Base-by-base conservation (phyloP, 768 basidiomycete species). In the Serendipita vermifera region DNA sequence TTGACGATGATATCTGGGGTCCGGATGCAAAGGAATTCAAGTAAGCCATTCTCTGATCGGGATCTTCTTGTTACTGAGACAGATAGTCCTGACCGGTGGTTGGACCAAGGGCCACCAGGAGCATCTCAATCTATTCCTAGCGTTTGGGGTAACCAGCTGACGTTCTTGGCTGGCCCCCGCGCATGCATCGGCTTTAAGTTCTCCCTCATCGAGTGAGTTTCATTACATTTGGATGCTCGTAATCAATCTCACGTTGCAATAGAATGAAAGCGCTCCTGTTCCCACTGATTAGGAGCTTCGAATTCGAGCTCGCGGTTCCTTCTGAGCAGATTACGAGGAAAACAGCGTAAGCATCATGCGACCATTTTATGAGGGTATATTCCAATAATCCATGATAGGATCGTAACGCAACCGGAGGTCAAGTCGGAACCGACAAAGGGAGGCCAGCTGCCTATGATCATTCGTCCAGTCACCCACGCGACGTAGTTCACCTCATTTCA, bases 1-100 rank as follows among this genome's bases (percentile, higher is more conserved):
- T 33, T 60, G 1, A 59, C 65, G 0, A 61, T 68, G 60, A 70
- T 3, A 60, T 70, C 1, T 74, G 70, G 65, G 72, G 72, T 0
- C 59, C 62, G 3, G 68, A 72, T 55, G 69, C 72, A 1, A 59
- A 66, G 32, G 57, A 63, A 24, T 74, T 72, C 62, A 53, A 64
- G 26, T 59, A 17, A 32, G 55, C 32, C 31, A 13, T 7, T 51
- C 24, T 9, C 5, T 20, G 7, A 51, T 11, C 32, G 20, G 46
- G 11, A 31, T 51, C 22, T 51, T 31, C 5, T 14, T 36, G 35
- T 36, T n/a, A n/a, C 20, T 13, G 11, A n/a, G 24, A 51, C 29
- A 7, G 13, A 43, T n/a, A 51, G 46, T 26, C 46, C 67, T 4
- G 66, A 69, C 46, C 40, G 71, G 33, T 72, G 71, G 71, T 24